Percentiles rank a stretch among this genome's conserved stretches.
Conservation (phyloP, 2,329 filamentous ascomycete genomes). For the Diplodia scrobiculata region DNA sequence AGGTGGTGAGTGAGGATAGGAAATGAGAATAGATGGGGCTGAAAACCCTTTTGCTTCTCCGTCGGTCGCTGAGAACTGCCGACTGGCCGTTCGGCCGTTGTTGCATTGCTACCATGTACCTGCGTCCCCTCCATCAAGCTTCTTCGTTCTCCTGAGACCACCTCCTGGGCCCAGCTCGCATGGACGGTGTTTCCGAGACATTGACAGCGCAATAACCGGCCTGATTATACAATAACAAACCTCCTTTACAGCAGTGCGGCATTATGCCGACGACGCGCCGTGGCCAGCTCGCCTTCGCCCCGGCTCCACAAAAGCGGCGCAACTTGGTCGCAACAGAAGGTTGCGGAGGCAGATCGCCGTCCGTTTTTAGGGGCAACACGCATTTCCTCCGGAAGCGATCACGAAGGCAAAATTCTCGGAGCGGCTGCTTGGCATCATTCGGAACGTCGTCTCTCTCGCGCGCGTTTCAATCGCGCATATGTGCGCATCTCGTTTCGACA, state of each 20-base stretch:
- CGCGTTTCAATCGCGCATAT: neutral
- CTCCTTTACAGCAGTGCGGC: neutral
- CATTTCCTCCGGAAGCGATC: neutral
- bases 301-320: neutral
- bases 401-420: neutral
- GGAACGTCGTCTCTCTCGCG: neutral
- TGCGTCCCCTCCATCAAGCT: neutral
- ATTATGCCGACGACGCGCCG: conserved; percentile 4
- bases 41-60: no score
- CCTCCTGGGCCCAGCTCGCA: neutral
- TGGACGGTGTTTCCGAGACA: neutral
- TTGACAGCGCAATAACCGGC: neutral
- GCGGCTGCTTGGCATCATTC: neutral
- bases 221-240: neutral
- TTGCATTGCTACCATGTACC: neutral
- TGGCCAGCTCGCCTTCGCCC: neutral
- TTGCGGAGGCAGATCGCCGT: no score
- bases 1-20: neutral
- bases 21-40: neutral
- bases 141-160: neutral
- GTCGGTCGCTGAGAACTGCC: neutral
- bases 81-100: neutral
- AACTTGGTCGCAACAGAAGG: neutral
- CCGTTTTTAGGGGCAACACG: neutral
- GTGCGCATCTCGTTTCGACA: neutral